phyloP scores from a whole-genome alignment of 306 rosid species.

The Rubus parviflorus region DNA sequence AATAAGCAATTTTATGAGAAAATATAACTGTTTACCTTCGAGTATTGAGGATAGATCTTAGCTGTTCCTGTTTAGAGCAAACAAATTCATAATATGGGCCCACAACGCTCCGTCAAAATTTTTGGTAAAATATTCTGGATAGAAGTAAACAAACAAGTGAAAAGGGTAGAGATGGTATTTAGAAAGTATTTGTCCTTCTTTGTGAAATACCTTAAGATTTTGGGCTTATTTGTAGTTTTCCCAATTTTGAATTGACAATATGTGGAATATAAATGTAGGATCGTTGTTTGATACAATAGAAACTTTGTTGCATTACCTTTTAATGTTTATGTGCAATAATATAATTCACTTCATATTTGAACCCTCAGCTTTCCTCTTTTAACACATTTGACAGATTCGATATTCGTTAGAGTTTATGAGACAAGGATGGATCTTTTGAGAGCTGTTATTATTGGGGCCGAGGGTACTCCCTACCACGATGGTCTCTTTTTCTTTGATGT shows the following conservation, averaged over 20 bases:
- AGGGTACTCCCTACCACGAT: slow-evolving; percentile 96
- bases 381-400: slow-evolving; percentile 46
- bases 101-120: too few relatives aligned
- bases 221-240: too few relatives aligned
- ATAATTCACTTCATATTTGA: slow-evolving; percentile 18
- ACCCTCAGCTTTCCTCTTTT: slow-evolving; percentile 13
- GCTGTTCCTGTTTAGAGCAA: too few relatives aligned
- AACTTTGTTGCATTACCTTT: background rate
- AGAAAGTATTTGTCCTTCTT: too few relatives aligned
- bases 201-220: too few relatives aligned
- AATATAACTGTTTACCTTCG: too few relatives aligned
- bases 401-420: slow-evolving; percentile 79
- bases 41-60: too few relatives aligned
- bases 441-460: slow-evolving; percentile 89
- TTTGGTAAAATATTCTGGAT: too few relatives aligned
- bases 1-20: too few relatives aligned
- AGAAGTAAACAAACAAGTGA: too few relatives aligned
- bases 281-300: slow-evolving; percentile 5
- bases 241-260: slow-evolving; percentile 10
- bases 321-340: background rate
- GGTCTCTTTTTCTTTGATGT: slow-evolving; percentile 89
- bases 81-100: too few relatives aligned
- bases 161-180: too few relatives aligned
- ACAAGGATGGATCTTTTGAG: slow-evolving; percentile 82
- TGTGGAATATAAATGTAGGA: slow-evolving; percentile 19